Conservation (phyloP, 768 basidiomycete species). For the Candolleomyces aberdarensis region DNA sequence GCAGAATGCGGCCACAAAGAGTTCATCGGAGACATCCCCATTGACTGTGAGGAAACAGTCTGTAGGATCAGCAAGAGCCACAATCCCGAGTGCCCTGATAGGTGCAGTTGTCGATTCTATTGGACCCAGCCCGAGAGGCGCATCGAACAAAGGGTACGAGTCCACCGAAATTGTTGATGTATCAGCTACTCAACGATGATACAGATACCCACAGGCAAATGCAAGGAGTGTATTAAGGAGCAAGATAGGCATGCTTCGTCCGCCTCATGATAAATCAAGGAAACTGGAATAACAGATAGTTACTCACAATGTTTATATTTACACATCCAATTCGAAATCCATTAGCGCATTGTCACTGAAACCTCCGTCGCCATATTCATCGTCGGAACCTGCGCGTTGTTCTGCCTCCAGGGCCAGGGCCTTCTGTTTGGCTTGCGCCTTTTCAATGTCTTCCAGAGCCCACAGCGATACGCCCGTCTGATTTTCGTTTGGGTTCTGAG, state of each 20-base stretch:
- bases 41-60: conserved; percentile 48
- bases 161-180: neutral
- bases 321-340: conserved; percentile 51
- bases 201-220: neutral
- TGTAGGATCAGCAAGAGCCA: conserved; percentile 53
- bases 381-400: conserved; percentile 33
- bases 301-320: conserved; percentile 9
- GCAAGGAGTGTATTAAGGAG: neutral
- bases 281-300: neutral
- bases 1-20: conserved; percentile 53
- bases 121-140: conserved; percentile 58
- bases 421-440: conserved; percentile 79
- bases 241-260: too few species aligned
- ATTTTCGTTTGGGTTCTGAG: conserved; percentile 95
- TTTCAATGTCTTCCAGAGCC: conserved; percentile 90
- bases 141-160: conserved; percentile 34
- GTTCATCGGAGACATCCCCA: conserved; percentile 36
- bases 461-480: conserved; percentile 93
- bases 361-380: conserved; percentile 66
- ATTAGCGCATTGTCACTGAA: conserved; percentile 61
- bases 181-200: neutral
- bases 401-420: conserved; percentile 54
- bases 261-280: too few species aligned
- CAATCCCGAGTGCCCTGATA: conserved; percentile 40
- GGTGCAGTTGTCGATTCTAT: conserved; percentile 53